phyloP scores from a whole-genome alignment of 139 green algal species.

The Haematococcus sp. region DNA sequence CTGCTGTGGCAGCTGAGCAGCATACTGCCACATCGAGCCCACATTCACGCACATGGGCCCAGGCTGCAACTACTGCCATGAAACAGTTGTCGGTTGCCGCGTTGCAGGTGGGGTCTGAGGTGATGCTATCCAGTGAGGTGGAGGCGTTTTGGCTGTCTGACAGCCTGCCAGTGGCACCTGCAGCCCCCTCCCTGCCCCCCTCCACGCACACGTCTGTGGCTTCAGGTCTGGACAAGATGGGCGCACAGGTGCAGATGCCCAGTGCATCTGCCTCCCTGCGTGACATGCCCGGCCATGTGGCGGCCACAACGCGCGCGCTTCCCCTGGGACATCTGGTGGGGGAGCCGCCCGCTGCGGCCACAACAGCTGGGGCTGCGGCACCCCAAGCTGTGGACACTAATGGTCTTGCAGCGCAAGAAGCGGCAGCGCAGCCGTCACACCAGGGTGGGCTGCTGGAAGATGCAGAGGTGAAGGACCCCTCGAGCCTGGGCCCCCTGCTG shows the following conservation, averaged over 20 bases:
- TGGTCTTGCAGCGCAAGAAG: too few relatives aligned
- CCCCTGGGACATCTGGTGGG: too few relatives aligned
- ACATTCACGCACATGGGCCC: too few relatives aligned
- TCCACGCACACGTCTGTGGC: neutral
- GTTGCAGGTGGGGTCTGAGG: constrained; percentile 33
- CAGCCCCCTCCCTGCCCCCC: too few relatives aligned
- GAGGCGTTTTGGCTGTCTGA: constrained; percentile 79
- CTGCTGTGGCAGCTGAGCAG: too few relatives aligned
- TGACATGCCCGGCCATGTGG: neutral
- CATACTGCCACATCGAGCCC: too few relatives aligned
- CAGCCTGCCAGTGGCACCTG: constrained; percentile 1
- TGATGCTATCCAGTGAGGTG: constrained; percentile 44
- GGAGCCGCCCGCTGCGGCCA: neutral
- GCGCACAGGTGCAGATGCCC: neutral
- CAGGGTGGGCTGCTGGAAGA: too few relatives aligned
- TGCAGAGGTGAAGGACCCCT: too few relatives aligned
- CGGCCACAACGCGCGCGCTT: neutral
- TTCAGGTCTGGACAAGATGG: neutral
- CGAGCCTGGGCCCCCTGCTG: neutral
- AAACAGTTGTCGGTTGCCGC: neutral
- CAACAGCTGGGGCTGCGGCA: too few relatives aligned
- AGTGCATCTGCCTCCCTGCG: neutral
- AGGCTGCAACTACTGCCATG: too few relatives aligned
- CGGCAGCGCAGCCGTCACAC: too few relatives aligned
- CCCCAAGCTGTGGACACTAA: too few relatives aligned